Conservation (phyloP, 768 basidiomycete genomes). For the Termitomyces sp. region DNA sequence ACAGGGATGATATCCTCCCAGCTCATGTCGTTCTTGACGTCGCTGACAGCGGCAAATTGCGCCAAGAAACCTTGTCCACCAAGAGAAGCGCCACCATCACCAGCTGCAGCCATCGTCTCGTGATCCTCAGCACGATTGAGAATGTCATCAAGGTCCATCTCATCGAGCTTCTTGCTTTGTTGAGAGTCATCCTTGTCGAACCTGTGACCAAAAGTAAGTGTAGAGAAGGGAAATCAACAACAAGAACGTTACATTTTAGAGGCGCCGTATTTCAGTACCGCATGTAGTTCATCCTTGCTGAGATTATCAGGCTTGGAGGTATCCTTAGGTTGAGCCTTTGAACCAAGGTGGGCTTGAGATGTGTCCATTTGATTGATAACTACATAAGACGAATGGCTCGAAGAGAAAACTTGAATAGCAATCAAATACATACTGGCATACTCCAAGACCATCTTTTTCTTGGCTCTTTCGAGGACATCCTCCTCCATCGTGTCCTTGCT, state of each 20-base stretch:
- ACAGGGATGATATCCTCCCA: constrained; percentile 99
- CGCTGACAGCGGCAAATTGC: constrained; percentile 92
- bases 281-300: constrained; percentile 94
- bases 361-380: constrained; percentile 99
- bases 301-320: constrained; percentile 72
- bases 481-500: constrained; percentile 99
- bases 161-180: constrained; percentile 93
- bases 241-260: constrained; percentile 76
- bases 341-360: constrained; percentile 90
- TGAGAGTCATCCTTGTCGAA: constrained; percentile 96
- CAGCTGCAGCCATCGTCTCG: constrained; percentile 81
- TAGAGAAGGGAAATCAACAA: constrained; percentile 1
- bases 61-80: constrained; percentile 97
- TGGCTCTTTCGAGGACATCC: constrained; percentile 94
- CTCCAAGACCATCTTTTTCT: constrained; percentile 99
- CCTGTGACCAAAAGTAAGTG: constrained; percentile 34
- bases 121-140: constrained; percentile 95
- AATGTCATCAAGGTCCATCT: constrained; percentile 99
- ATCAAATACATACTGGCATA: constrained; percentile 81
- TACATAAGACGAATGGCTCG: constrained; percentile 21
- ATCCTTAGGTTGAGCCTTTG: constrained; percentile 67
- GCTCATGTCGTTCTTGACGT: constrained; percentile 96
- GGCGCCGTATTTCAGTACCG: constrained; percentile 97
- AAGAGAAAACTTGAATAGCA: constrained; percentile 8
- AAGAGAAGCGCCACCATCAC: constrained; percentile 87